Evolutionary conservation across 495 filamentous ascomycete species (phyloP), one percentile per base, ranked within the genome.

Genomic region (Cercophora scortea): DNA sequence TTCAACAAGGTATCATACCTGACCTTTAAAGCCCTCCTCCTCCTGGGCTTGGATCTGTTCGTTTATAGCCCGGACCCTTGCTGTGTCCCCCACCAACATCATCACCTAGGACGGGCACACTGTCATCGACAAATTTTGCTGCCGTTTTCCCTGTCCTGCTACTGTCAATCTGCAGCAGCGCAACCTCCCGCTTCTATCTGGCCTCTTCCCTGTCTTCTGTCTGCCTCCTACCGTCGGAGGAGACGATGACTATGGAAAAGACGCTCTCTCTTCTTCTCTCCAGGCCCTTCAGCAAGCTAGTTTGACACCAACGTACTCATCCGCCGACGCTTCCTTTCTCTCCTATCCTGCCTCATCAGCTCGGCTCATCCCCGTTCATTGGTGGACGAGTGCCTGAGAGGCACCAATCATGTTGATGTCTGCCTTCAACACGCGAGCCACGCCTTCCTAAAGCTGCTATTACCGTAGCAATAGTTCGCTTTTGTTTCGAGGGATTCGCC

Each of bases 371-470:
- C 56, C 49, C 61, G 44, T 68, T 64, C 57, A 75, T 75, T 75
- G 72, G 72, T 59, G 52, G 54, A 53, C 50, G 52, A 40, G 48
- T 60, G 52, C 57, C 59, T 32, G n/a, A 39, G 19, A 56, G 42
- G 49, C 41, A 59, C 72, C 72, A 75, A 75, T 75, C 72, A 73
- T 69, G 65, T 67, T 62, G 51, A 65, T 60, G 61, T 15, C 55
- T 61, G 50, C 57, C 57, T 41, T 47, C 55, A 61, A 61, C 57
- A 65, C 59, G 59, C 55, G 62, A 68, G 54, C 59, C 52, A 70
- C 63, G 57, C 60, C 62, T 61, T 58, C 46, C 57, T 60, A 55
- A 62, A 59, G 55, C 53, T 57, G 50, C 54, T 42, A 56, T 43
- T 47, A 25, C 39, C 38, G 53, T 55, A 51, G 47, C 36, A 13